These are phyloP conservation scores for Vitis riparia DNA, from an alignment of 164 flowering plant species.

Conservation along the genomic window DNA sequence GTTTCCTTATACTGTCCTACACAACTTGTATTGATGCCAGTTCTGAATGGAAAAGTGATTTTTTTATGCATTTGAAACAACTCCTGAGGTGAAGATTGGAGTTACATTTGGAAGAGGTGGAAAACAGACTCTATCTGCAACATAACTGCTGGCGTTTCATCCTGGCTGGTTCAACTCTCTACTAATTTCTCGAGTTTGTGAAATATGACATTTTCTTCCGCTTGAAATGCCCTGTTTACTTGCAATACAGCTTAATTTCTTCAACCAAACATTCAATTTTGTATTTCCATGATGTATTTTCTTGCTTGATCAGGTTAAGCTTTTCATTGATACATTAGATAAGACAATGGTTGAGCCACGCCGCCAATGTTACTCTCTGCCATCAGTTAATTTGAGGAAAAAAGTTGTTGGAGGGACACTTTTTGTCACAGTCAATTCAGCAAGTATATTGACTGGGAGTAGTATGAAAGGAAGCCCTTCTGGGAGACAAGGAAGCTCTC, in stretches of 20 bases:
- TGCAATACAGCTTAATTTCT: too few species aligned
- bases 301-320: slow-evolving; percentile 61
- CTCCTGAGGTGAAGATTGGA: slow-evolving; percentile 86
- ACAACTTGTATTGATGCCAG: slow-evolving; percentile 80
- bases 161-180: slow-evolving; percentile 76
- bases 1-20: background rate
- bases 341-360: slow-evolving; percentile 98
- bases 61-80: slow-evolving; percentile 71
- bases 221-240: too few species aligned
- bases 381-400: slow-evolving; percentile 61
- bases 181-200: background rate
- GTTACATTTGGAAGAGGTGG: slow-evolving; percentile 95
- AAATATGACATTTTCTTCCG: too few species aligned
- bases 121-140: slow-evolving; percentile 81
- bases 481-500: slow-evolving; percentile 30
- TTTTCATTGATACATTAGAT: slow-evolving; percentile 67
- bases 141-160: slow-evolving; percentile 89
- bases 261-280: too few species aligned
- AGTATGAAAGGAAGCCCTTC: slow-evolving; percentile 43
- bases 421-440: slow-evolving; percentile 70
- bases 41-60: slow-evolving; percentile 88
- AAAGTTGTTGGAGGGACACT: slow-evolving; percentile 73
- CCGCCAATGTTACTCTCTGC: slow-evolving; percentile 71
- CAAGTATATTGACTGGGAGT: slow-evolving; percentile 44
- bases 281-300: background rate